Conservation (phyloP, 768 basidiomycete species). For the Macrolepiota dolichaula region DNA sequence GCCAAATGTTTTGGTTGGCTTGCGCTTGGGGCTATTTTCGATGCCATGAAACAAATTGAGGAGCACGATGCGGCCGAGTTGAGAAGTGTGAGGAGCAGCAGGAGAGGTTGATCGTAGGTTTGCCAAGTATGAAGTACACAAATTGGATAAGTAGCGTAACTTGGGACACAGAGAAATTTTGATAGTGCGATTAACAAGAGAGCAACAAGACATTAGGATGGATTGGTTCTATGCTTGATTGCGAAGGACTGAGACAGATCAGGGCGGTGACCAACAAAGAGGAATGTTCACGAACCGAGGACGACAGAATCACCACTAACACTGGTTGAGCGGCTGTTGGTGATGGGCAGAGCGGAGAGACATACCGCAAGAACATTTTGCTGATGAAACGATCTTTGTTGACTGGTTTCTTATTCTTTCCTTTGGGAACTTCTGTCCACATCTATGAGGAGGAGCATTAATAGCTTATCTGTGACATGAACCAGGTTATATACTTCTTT, state of each 20-base stretch:
- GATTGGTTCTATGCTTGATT: conserved; percentile 52
- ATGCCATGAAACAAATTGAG: conserved; percentile 45
- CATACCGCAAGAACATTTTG: conserved; percentile 95
- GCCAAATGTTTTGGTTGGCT: conserved; percentile 63
- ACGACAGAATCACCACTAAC: conserved; percentile 95
- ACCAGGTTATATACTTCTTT: conserved; percentile 68
- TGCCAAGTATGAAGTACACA: neutral
- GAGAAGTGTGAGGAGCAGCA: conserved; percentile 14
- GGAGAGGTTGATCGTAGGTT: neutral
- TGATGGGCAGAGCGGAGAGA: conserved; percentile 9
- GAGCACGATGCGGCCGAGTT: conserved; percentile 21
- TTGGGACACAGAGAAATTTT: conserved; percentile 1
- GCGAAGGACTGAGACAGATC: conserved; percentile 58
- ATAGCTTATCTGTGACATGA: neutral
- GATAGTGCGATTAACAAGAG: neutral
- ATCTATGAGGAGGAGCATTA: conserved; percentile 56
- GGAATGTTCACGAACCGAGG: conserved; percentile 61
- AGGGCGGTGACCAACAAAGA: conserved; percentile 25
- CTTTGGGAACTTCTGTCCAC: conserved; percentile 99
- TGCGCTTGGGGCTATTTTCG: conserved; percentile 55
- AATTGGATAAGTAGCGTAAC: conserved; percentile 7
- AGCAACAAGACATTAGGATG: neutral
- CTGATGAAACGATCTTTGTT: conserved; percentile 99
- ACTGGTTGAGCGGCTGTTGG: conserved; percentile 7
- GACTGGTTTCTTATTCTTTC: conserved; percentile 97